Base-by-base conservation (phyloP, 2,329 filamentous ascomycete species). In the Botryotinia narcissicola region DNA sequence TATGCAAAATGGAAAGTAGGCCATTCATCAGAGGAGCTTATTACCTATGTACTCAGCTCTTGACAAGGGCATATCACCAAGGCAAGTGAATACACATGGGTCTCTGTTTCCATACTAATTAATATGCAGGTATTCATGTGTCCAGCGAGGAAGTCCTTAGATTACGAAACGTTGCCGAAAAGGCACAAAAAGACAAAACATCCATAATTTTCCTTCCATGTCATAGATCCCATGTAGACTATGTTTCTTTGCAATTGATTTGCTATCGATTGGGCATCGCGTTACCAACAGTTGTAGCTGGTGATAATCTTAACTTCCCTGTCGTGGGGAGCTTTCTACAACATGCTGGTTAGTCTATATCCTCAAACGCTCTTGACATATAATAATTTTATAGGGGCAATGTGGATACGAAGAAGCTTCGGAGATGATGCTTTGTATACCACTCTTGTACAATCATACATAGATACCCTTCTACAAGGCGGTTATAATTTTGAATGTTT, bases 1-100 rank as follows among this genome's bases (percentile, higher is more conserved):
- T 99, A 75, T 98, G 95, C 88, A 99, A 99, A 84, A 95, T 98
- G 87, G 96, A 99, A 83, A 97, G 92, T 85, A 97, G 95, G 81
- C 86, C 89, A 3, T 98, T 98, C 80, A 97, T 99, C 78, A 87
- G 96, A 67, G 90, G 93, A 37, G 95, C 96, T 64, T 98, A 98
- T 81, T 99, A 98, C 81, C 81, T 97, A 57, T 87, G 86, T 66
- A 97, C 95, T 1, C 95, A 98, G 83, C 86, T 98, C 64, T 85
- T 98, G 75, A 97, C 95, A 7, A 86, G 96, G 75, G 95, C 96
- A 9, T 99, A 99, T 82, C 94, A 98, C 80, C 95, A 98, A 84
- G 96, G 93, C 84, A 78, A 77, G 79, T 70, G 14, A 32, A 59
- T 37, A 4, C 35, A 32, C 73, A 54, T 74, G 46, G 18, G 32